Evolutionary conservation across 768 basidiomycete species (phyloP), one percentile per base, ranked within the genome.

Genomic region (Mycena epipterygia): DNA sequence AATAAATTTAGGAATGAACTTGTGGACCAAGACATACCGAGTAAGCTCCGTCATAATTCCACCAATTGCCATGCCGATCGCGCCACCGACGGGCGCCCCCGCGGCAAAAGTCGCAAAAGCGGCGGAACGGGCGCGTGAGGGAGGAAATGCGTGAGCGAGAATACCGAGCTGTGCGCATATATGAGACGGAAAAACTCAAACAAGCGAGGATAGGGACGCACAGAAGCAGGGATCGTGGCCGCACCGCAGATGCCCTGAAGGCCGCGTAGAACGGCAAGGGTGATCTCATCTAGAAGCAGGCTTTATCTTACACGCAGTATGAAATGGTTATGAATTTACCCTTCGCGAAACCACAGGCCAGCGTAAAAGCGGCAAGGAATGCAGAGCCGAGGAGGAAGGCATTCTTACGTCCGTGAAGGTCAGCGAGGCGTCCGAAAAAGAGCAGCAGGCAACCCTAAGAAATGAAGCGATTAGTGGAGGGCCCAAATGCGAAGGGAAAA

Each of bases 101-200:
- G 91, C 91, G 0, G 89, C 85, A 72, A 92, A 94, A 0, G 88
- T 88, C 2, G 93, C 87, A 61, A 93, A 93, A 0, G 91, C 92
- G 0, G 86, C 77, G 4, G 90, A 86, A n/a, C 93, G 84, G 0
- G 86, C 82, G 11, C 79, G 79, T 8, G 74, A 74, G 0, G 88
- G 87, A 8, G 88, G 87, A 76, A 93, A 93, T 0, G 87, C 81
- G 33, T 88, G 83, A 0, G 93, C 92, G 35, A 94, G 82, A 62
- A 91, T 92, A 7, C 93, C 92, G 17, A 93, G 70, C 84, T 90
- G 63, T 8, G 44, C 21, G 46, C 1, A 48, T n/a, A 33, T 11
- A 25, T 59, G 11, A 39, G 41, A 33, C 16, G 29, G n/a, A 13
- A 21, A 29, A 8, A 30, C 9, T 13, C 2, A 42, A 25, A 21